Evolutionary conservation across 179 eudicot genomes (phyloP), one percentile per base, ranked within the genome.

Genomic region (Spinacia oleracea): DNA sequence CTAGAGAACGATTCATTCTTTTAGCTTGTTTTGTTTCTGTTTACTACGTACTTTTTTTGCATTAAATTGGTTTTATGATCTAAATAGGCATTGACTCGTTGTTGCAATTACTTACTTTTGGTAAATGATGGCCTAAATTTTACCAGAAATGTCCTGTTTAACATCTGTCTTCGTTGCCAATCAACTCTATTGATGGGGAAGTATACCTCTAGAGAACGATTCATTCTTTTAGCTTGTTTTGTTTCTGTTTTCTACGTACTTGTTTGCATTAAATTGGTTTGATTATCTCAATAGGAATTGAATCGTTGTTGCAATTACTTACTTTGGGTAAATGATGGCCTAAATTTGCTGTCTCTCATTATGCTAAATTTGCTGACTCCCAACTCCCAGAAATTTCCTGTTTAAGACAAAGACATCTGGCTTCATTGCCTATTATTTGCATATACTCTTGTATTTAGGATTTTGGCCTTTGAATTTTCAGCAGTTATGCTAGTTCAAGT

Each of bases 141-240:
- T 6, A 11, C 38, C 67, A 18, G 31, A 9, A 27, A 29, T 62
- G 25, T 35, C 70, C 46, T 65, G 70, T 34, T 65, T 34, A 7
- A 9, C 25, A 20, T 43, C 34, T 23, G 53, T 8, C 72, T 69
- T 69, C 51, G 12, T 69, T 45, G 73, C 16, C n/a, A n/a, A n/a
- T 80, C 64, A 79, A 60, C 76, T 80, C 66, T 82, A 66, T 75
- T 70, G 46, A 59, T 79, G 81, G 73, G 84, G 78, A 81, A 86
- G 80, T 75, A 77, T 78, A 81, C 25, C 80, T 73, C 71, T 77
- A 71, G 63, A 64, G 67, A 78, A 14, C 70, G 56, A 67, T 79
- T 81, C 5, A 45, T 23, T 43, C 66, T 16, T 31, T 77, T 56
- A 14, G 31, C 53, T 38, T 38, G 40, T 38, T n/a, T 38, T 71